Percentiles rank a stretch among this genome's conserved stretches.
Evolutionary conservation across 768 basidiomycete genomes (phyloP).

Genomic region (Suillus cothurnatus): DNA sequence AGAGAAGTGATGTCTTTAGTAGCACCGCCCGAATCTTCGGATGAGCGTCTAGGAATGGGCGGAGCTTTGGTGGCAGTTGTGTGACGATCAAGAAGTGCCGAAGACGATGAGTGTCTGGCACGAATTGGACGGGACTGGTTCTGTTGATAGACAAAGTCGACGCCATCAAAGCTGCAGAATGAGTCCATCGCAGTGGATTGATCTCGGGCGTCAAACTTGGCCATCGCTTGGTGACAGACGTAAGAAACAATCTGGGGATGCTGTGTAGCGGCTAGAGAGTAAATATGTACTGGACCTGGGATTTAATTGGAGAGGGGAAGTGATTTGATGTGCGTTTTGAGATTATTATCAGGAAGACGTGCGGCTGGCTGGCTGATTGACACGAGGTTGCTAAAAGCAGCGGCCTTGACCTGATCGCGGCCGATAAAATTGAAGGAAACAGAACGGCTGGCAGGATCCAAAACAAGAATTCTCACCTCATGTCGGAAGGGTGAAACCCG

Average conservation of each 20-base stretch:
- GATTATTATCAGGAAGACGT: constrained; percentile 35
- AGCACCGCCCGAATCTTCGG: constrained; percentile 15
- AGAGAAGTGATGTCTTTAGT: constrained; percentile 38
- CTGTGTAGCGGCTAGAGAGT: constrained; percentile 17
- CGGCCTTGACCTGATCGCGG: constrained; percentile 20
- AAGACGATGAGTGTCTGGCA: constrained; percentile 24
- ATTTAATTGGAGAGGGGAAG: constrained; percentile 13
- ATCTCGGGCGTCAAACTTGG: constrained; percentile 25
- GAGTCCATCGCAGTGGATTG: constrained; percentile 34
- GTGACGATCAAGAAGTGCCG: constrained; percentile 16
- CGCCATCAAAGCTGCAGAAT: constrained; percentile 36
- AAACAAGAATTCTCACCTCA: constrained; percentile 17
- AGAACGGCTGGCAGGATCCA: constrained; percentile 13
- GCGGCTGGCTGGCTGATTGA: constrained; percentile 29
- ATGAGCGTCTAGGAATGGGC: constrained; percentile 18
- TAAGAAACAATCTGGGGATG: constrained; percentile 23
- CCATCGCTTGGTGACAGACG: constrained; percentile 15
- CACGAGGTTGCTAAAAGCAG: constrained; percentile 39
- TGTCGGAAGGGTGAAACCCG: neutral
- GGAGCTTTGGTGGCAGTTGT: constrained; percentile 23
- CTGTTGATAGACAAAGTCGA: constrained; percentile 26
- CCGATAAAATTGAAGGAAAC: constrained; percentile 15
- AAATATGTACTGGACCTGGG: constrained; percentile 18
- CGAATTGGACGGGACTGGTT: constrained; percentile 21
- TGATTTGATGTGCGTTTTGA: constrained; percentile 30